Conservation (phyloP, 371 early-diverging fungal genomes). For the Parasitella parasitica region DNA sequence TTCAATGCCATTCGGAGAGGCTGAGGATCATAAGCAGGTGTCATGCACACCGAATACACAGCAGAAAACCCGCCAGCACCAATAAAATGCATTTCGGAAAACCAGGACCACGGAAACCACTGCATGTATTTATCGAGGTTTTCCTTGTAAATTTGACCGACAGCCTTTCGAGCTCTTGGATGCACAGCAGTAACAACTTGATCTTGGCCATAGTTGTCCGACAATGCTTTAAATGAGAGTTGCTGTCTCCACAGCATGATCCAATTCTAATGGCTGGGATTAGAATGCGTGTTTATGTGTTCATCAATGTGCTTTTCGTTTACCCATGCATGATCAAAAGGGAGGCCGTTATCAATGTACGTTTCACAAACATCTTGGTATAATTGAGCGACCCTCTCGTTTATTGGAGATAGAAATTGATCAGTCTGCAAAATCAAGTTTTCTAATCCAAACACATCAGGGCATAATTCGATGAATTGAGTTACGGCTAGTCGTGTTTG, state of each 20-base stretch:
- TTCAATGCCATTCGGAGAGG: slow-evolving; percentile 42
- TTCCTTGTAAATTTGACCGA: slow-evolving; percentile 36
- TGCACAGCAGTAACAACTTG: slow-evolving; percentile 30
- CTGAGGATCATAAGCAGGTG: slow-evolving; percentile 37
- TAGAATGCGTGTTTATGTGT: background rate
- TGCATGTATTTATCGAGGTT: slow-evolving; percentile 45
- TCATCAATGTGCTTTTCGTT: background rate
- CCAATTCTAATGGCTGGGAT: slow-evolving; percentile 42
- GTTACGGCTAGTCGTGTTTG: slow-evolving; percentile 35
- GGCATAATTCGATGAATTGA: slow-evolving; percentile 35
- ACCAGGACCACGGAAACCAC: slow-evolving; percentile 51
- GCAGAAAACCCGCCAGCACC: slow-evolving; percentile 54
- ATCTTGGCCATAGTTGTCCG: slow-evolving; percentile 34
- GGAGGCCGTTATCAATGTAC: slow-evolving; percentile 29
- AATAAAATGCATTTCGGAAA: slow-evolving; percentile 49
- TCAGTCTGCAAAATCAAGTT: slow-evolving; percentile 28
- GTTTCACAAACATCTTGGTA: slow-evolving; percentile 39
- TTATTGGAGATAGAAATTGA: slow-evolving; percentile 15
- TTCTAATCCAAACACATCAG: slow-evolving; percentile 41
- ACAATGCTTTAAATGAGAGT: slow-evolving; percentile 35
- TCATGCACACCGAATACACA: slow-evolving; percentile 40
- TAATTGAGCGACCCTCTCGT: slow-evolving; percentile 32
- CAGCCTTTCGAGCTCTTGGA: slow-evolving; percentile 39
- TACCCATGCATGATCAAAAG: slow-evolving; percentile 51
- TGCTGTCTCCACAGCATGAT: slow-evolving; percentile 45